Evolutionary conservation across 148 eudicot genomes (phyloP).

Genomic region (Suaeda aralocaspica): DNA sequence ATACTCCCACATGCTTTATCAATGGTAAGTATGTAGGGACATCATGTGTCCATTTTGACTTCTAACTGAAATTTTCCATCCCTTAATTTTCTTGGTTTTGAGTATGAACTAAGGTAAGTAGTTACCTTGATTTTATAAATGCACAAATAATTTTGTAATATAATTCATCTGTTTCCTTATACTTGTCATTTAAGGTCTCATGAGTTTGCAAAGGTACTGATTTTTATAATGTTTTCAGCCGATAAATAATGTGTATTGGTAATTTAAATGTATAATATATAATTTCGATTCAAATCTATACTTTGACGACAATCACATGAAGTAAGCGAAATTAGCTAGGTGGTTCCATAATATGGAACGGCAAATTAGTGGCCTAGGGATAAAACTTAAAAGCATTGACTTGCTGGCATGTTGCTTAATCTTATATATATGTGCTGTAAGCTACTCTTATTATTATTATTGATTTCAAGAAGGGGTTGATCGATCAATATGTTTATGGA

Average conservation of each 20-base stretch:
- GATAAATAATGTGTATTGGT: too few species aligned
- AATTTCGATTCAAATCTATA: too few species aligned
- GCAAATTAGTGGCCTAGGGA: too few species aligned
- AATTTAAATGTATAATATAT: too few species aligned
- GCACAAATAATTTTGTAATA: conserved; percentile 1
- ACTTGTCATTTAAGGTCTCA: background rate
- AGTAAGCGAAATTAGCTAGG: too few species aligned
- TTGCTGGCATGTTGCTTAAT: background rate
- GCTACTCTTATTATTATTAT: background rate
- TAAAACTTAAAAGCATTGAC: background rate
- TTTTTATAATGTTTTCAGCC: too few species aligned
- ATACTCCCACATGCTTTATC: conserved; percentile 27
- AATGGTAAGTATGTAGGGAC: conserved; percentile 23
- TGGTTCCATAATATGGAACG: too few species aligned
- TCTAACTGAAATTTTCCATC: conserved; percentile 10
- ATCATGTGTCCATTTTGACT: conserved; percentile 4
- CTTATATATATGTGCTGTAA: background rate
- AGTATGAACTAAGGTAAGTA: conserved; percentile 30
- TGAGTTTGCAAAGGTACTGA: too few species aligned
- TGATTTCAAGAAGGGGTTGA: background rate
- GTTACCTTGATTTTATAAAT: conserved; percentile 32
- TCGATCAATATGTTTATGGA: conserved; percentile 6
- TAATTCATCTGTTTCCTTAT: background rate
- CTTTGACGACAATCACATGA: too few species aligned
- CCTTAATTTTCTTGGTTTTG: conserved; percentile 24